Base-by-base conservation (phyloP, 2,329 filamentous ascomycete genomes). In the Talaromyces piceae region DNA sequence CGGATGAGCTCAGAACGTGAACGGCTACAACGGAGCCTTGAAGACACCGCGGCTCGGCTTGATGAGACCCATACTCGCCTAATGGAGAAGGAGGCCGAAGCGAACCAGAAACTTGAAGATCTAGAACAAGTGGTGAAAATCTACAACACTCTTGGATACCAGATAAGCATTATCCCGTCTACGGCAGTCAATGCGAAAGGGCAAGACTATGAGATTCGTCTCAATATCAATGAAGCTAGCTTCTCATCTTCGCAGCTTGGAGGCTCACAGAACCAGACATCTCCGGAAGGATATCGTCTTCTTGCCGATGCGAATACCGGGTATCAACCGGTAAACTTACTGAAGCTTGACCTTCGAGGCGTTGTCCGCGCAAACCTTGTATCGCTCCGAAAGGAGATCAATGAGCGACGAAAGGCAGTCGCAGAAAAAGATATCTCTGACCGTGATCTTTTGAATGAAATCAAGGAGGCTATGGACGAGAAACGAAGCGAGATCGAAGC, bases 1-100 rank as follows among this genome's bases (percentile, higher is more conserved):
- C 89, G 93, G 68, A 96, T 98, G 91, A 95, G 90, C 60, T 85
- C 88, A 30, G 93, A 98, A 68, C 84, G 91, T 49, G 93, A 98
- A 63, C 84, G 93, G 44, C 79, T 98, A n/a, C 88, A 95, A 58
- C 91, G 86, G 61, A 87, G 85, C 39, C 85, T 95, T 41, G 89
- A 95, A 60, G 80, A 84, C 2, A 87, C 88, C 0, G 78, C 82
- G 5, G 77, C 81, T 50, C 80, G 88, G 48, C 76, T 96, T 0
- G 91, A 96, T 52, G 93, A 97, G 56, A 80, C 86, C 7, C 94
- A 94, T 73, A 85, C 81, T 58, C 85, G 82, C 58, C 86, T 93
- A 1, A 79, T 84, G 16, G 90, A 95, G 59, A 93, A 88, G 61
- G 94, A 98, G 69, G 69, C 80, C n/a, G 91, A 95, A 58, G 89